Evolutionary conservation across 2,329 filamentous ascomycete species (phyloP), one percentile per base, ranked within the genome.

Genomic region (Ustilaginoidea virens): DNA sequence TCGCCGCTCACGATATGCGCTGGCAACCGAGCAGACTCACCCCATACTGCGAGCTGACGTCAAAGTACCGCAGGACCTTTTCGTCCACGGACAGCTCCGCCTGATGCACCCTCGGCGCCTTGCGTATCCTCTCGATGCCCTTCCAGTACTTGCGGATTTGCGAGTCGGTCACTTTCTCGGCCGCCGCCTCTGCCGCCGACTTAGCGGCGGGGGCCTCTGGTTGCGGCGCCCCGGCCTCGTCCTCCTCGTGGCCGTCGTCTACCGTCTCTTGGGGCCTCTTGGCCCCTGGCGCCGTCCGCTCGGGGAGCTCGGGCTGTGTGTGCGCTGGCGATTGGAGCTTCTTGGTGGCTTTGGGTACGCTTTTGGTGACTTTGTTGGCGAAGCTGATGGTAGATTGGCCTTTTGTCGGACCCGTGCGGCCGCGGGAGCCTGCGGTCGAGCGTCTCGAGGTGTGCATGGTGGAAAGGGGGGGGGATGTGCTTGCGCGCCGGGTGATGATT

Each of bases 31-130:
- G 16, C 19, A 27, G 10, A 73, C 80, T 60, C 71, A 92, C 85
- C 32, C 90, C 90, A 51, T 81, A 98, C 45, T 93, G 81, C 35
- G 70, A 81, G 46, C 77, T 90, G 39, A 92, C 78, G 50, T 98
- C 90, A 55, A 90, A 98, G 49, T 93, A 81, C 37, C 87, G 65
- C 44, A 96, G 54, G 16, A 96, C 73, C 61, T 87, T 93, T 63
- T 96, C 86, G 32, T 78, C 65, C 25, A 80, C 40, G 8, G 62
- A 66, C 40, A 96, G 48, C 3, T 64, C 75, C 42, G 76, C 54
- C 54, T 92, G 83, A 46, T 96, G 90, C 20, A 92, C 74, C 42
- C 78, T 60, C 23, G 69, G 68, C 12, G 80, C 70, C 34, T 63
- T 65, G 40, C 82, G 65, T 43, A 73, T 64, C 23, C 60, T 58